Base-by-base conservation (phyloP, 306 rosid species). In the Coriaria nepalensis region DNA sequence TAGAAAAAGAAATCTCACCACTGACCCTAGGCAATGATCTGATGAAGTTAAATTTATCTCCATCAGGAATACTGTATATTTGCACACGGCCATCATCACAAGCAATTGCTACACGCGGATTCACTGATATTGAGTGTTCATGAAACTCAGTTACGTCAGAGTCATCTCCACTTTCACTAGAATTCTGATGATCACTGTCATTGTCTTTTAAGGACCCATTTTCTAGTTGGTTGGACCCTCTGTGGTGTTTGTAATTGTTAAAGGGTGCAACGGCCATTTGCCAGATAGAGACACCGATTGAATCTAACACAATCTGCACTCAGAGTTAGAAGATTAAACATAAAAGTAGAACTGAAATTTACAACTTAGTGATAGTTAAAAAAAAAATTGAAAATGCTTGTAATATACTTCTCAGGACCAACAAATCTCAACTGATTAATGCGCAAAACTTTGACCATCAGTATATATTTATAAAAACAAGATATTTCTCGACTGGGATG, bases 251-350 rank as follows among this genome's bases (percentile, higher is more conserved):
- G 2, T 36, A 67, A 58, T n/a, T 33, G 20, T 10, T 53, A 59
- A 47, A 67, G 32, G 78, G 74, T 4, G 74, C 74, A 37, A 71
- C 69, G 14, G 87, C 84, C 93, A 92, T 92, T 68, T 82, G 86
- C 94, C 95, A 92, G 40, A 92, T 85, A 34, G 96, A 69, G 37
- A 82, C 78, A 13, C 84, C 90, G 29, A 68, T 70, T 4, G 93
- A 77, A 6, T 70, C 79, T 41, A 85, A 66, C 52, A 77, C 80
- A 5, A 68, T 73, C 98, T 92, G 73, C 52, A 50, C 29, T 20
- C 29, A 20, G 29, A 20, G 29, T 53, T 42, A 8, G 33, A n/a
- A 33, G 8, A 40, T 9, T 49, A 61, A 46, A 9, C 35, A 33
- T 36, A 20, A 20, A 20, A 20, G 29, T 20, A 20, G 1, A 20